Evolutionary conservation across 78 protist genomes (phyloP).

Genomic region (Emiliania huxleyi): DNA sequence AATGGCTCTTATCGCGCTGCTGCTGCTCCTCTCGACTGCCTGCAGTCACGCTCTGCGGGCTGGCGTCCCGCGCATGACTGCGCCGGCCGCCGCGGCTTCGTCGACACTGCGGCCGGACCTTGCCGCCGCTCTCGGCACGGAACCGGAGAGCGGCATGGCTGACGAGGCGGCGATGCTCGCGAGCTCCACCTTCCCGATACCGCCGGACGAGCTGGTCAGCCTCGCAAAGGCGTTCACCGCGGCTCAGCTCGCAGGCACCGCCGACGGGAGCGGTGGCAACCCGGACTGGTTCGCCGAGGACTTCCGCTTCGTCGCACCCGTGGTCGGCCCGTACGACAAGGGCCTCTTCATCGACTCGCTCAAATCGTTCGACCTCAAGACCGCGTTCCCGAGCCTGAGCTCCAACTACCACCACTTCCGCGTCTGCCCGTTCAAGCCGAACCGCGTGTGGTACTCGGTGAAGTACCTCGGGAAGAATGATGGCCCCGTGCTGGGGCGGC

Average conservation of each 20-base stretch:
- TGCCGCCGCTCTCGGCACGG: too few relatives aligned
- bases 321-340: not conserved
- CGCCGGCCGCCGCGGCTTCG: too few relatives aligned
- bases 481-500: too few relatives aligned
- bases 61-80: too few relatives aligned
- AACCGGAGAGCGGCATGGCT: too few relatives aligned
- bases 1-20: too few relatives aligned
- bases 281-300: not conserved
- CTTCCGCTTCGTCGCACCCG: not conserved
- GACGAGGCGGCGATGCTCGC: not conserved
- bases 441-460: constrained; percentile 33
- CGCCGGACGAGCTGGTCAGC: not conserved
- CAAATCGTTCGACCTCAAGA: not conserved
- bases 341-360: not conserved
- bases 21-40: too few relatives aligned
- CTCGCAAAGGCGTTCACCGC: not conserved
- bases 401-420: not conserved
- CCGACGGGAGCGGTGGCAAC: not conserved
- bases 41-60: too few relatives aligned
- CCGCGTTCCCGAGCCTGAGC: not conserved
- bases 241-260: too few relatives aligned
- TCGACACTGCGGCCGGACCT: too few relatives aligned
- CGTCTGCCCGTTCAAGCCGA: constrained; percentile 7
- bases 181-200: not conserved
- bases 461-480: too few relatives aligned